Evolutionary conservation across 352 stramenopile species (phyloP).

Genomic region (Pythium phragmiticola): DNA sequence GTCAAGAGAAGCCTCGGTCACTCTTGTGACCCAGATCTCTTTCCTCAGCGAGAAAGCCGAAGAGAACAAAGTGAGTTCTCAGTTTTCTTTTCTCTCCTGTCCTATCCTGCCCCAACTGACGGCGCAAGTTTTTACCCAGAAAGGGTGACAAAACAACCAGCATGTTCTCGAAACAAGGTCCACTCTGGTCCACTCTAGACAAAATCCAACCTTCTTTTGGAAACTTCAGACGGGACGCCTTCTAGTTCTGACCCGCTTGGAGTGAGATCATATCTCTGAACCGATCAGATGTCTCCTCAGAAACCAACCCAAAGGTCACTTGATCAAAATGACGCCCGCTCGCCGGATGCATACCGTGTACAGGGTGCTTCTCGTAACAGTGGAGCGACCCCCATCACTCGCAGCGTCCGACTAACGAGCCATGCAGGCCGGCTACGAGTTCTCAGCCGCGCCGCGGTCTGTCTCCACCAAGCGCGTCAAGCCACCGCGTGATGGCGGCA

Average conservation of each 20-base stretch:
- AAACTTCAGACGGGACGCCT: neutral
- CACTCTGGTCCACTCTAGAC: neutral
- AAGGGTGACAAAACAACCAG: slow-evolving; percentile 1
- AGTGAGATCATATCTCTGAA: slow-evolving; percentile 1
- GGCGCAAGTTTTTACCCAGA: neutral
- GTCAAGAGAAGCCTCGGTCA: neutral
- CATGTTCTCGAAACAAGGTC: neutral
- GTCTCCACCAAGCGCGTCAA: slow-evolving; percentile 78
- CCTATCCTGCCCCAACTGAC: neutral
- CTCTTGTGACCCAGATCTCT: neutral
- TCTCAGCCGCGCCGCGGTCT: slow-evolving; percentile 61
- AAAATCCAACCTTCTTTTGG: slow-evolving; percentile 4
- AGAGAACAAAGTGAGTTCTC: neutral
- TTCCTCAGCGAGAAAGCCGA: neutral
- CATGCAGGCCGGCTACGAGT: slow-evolving; percentile 70
- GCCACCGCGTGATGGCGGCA: slow-evolving; percentile 31
- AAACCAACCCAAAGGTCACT: slow-evolving; percentile 7
- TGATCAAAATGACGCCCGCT: neutral
- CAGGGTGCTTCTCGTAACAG: neutral
- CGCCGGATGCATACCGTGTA: neutral
- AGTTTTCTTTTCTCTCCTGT: neutral
- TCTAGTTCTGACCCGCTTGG: slow-evolving; percentile 15
- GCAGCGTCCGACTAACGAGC: neutral
- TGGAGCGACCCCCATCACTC: neutral
- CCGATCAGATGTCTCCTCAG: slow-evolving; percentile 9